Percentiles rank a stretch among this genome's conserved stretches.
These are phyloP conservation scores for Volvox africanus DNA, from an alignment of 139 green algal species.

Conservation along the genomic window DNA sequence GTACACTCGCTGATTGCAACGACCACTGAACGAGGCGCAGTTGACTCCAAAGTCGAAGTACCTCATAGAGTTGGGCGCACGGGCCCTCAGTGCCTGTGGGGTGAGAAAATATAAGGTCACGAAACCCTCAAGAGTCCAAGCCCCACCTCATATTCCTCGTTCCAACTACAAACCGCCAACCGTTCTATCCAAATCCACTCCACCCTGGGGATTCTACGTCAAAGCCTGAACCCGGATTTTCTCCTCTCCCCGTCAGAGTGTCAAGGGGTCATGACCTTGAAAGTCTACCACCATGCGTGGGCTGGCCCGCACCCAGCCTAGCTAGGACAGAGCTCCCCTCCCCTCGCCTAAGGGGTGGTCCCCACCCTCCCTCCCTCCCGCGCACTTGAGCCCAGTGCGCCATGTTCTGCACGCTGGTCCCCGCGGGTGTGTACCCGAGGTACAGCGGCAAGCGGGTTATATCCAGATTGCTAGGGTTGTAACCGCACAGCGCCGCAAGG, in stretches of 20 bases:
- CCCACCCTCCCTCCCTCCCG: neutral
- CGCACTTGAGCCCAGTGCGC: slow-evolving; percentile 68
- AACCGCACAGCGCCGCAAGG: slow-evolving; percentile 30
- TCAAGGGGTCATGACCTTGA: too few species aligned
- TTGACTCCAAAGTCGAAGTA: slow-evolving; percentile 62
- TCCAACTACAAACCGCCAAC: too few species aligned
- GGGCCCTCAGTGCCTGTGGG: slow-evolving; percentile 7
- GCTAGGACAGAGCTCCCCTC: too few species aligned
- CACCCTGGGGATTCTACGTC: too few species aligned
- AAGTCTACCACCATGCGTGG: too few species aligned
- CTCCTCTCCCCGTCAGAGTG: too few species aligned
- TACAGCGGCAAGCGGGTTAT: slow-evolving; percentile 57
- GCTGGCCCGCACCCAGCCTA: too few species aligned
- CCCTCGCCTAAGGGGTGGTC: neutral
- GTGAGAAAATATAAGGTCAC: too few species aligned
- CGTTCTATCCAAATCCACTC: too few species aligned
- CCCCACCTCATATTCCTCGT: too few species aligned
- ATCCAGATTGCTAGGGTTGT: slow-evolving; percentile 49
- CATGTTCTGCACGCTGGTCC: slow-evolving; percentile 71
- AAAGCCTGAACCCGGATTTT: too few species aligned
- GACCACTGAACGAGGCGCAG: slow-evolving; percentile 32
- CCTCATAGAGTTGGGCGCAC: slow-evolving; percentile 34
- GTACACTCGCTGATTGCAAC: slow-evolving; percentile 66
- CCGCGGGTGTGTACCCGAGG: slow-evolving; percentile 65
- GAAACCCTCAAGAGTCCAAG: too few species aligned